Base-by-base conservation (phyloP, 352 stramenopile species). In the Phytophthora fragariae region DNA sequence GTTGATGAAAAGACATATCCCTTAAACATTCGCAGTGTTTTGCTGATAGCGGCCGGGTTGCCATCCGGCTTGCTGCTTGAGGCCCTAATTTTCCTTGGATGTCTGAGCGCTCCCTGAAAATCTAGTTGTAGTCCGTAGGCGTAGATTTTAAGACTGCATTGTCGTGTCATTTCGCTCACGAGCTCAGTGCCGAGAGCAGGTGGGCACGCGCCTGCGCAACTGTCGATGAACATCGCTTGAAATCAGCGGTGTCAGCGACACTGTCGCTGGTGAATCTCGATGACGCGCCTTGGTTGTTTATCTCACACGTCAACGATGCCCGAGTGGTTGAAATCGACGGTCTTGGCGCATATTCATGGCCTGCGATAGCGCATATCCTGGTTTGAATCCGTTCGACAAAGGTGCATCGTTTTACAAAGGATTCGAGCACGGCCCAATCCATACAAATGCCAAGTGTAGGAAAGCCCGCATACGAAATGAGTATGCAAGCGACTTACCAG, bases 1-100 rank as follows among this genome's bases (percentile, higher is more conserved):
- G 66, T 64, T 90, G 82, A 93, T 92, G 85, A 92, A 91, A 65
- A 77, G 76, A 70, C 74, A 71, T 85, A 81, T 88, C 84, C 83
- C 88, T 92, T 92, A 90, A 92, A 92, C 85, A 89, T 89, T 89
- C 82, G 86, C 86, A 93, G 84, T 93, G 86, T 93, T 91, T 81
- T 91, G 82, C 86, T 80, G 86, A 93, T 82, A 81, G 86, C 76
- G 57, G 63, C 66, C 63, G 79, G 87, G 80, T 88, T 71, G 87
- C 87, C 85, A 86, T 79, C 83, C 62, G 80, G 71, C 41, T 78
- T 62, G 85, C 82, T 82, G 68, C 60, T 79, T 88, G 87, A 94
- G 81, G 87, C 84, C 55, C 49, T 53, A 68, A 82, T 76, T 92
- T 91, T 92, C 85, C 80, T 85, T 85, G 71, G 74, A 86, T 86